Evolutionary conservation across 164 flowering plant genomes (phyloP), one percentile per base, ranked within the genome.

Genomic region (Vitis cinerea): DNA sequence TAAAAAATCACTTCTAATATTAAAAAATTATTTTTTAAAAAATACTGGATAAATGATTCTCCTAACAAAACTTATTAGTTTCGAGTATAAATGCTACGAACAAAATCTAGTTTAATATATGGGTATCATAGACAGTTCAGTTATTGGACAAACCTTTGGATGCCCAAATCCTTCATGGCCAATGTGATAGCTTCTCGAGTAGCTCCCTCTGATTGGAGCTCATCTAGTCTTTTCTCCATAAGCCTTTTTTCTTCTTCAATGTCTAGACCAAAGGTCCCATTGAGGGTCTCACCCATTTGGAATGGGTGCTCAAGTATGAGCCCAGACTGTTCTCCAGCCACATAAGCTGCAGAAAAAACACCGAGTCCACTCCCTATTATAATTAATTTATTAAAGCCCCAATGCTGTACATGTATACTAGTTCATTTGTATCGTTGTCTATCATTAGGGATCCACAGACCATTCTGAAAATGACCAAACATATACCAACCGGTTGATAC

Each of bases 401-500:
- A 31, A 31, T 4, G 56, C 56, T 12, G 3, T 23, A 23, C 17
- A 47, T 27, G 17, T 15, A 23, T 23, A 0, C 27, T 23, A 23
- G 2, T 23, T 2, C 27, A 23, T 23, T 23, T 23, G 27, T 23
- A 23, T 23, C 27, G 1, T 23, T 23, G 27, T 23, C 27, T 23
- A 23, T 23, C 27, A 23, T 23, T 23, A 23, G 27, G 27, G 27
- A 23, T 23, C 23, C 27, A 23, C 27, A 23, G 27, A 23, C 27
- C 27, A 23, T 23, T 23, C 27, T 23, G 27, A 15, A 51, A 29
- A 52, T 30, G 19, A 17, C 10, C 66, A 44, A 10, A 44, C 27
- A 14, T 29, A 50, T 53, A 71, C 81, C 72, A 3, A 85, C 89
- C 88, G 2, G 89, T 85, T 54, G 88, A 85, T 10, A 87, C 85